phyloP scores from a whole-genome alignment of 176 grass and related monocot species.

The Typha latifolia region DNA sequence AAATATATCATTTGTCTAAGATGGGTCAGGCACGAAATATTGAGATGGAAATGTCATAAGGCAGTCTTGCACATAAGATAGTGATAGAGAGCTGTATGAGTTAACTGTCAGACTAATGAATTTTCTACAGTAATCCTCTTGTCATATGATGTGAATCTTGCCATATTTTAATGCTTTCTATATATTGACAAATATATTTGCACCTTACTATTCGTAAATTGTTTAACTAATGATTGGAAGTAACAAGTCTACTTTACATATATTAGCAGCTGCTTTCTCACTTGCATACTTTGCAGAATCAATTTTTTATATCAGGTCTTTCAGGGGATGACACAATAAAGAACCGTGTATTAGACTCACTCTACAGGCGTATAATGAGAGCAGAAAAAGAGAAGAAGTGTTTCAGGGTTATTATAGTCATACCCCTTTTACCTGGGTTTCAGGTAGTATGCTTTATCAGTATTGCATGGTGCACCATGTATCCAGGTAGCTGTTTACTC shows the following conservation, averaged over 20 bases:
- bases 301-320: constrained; percentile 97
- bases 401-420: constrained; percentile 75
- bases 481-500: neutral
- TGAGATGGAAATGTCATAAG: too few relatives aligned
- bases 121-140: too few relatives aligned
- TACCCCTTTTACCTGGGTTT: constrained; percentile 96
- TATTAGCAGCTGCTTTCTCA: neutral
- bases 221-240: too few relatives aligned
- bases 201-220: too few relatives aligned
- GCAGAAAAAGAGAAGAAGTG: constrained; percentile 73
- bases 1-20: too few relatives aligned
- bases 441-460: constrained; percentile 44
- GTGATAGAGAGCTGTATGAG: too few relatives aligned
- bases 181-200: too few relatives aligned
- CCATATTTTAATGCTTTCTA: too few relatives aligned
- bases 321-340: constrained; percentile 91
- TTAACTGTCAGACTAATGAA: too few relatives aligned
- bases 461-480: neutral
- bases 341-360: constrained; percentile 87
- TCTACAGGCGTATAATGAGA: constrained; percentile 74
- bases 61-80: too few relatives aligned
- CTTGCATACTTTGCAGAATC: constrained; percentile 53
- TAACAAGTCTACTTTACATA: neutral
- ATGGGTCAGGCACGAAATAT: too few relatives aligned
- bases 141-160: too few relatives aligned